These are phyloP conservation scores for Mycena maculata DNA, from an alignment of 768 basidiomycete species.

Conservation along the genomic window DNA sequence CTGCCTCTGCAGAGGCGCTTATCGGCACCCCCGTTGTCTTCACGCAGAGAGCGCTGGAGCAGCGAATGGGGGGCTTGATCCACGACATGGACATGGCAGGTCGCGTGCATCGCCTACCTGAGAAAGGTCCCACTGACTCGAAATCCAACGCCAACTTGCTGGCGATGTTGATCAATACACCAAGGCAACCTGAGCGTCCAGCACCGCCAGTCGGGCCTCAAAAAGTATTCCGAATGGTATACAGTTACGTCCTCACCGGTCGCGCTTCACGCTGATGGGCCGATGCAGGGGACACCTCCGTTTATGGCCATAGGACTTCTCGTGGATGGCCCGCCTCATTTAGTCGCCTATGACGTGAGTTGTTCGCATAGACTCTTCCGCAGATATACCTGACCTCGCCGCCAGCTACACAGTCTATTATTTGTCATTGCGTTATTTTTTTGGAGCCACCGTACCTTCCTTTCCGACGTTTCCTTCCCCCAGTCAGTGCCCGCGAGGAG, in stretches of 20 bases:
- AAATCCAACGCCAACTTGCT: not conserved
- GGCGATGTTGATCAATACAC: not conserved
- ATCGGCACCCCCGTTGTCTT: constrained; percentile 3
- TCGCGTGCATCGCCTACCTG: not conserved
- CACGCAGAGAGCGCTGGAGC: constrained; percentile 5
- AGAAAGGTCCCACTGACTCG: not conserved
- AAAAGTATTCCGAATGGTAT: constrained; percentile 16
- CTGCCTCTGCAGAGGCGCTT: not conserved
- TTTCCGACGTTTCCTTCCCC: constrained; percentile 7
- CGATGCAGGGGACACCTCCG: constrained; percentile 14
- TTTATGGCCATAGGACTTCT: constrained; percentile 17
- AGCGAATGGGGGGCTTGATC: not conserved
- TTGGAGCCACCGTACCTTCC: not conserved
- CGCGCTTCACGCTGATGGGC: constrained; percentile 11
- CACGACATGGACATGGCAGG: constrained; percentile 21
- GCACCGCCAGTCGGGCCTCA: not conserved
- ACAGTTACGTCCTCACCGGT: not conserved
- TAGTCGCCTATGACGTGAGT: constrained; percentile 16
- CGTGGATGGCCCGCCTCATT: constrained; percentile 5
- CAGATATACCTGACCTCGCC: constrained; percentile 4
- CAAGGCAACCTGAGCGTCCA: not conserved
- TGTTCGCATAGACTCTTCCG: constrained; percentile 4
- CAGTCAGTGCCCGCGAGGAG: not conserved
- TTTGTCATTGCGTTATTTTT: constrained; percentile 4
- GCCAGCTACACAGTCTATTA: constrained; percentile 8